These are phyloP conservation scores for Fraxinus ornus DNA, from an alignment of 305 asterid species.

Conservation along the genomic window DNA sequence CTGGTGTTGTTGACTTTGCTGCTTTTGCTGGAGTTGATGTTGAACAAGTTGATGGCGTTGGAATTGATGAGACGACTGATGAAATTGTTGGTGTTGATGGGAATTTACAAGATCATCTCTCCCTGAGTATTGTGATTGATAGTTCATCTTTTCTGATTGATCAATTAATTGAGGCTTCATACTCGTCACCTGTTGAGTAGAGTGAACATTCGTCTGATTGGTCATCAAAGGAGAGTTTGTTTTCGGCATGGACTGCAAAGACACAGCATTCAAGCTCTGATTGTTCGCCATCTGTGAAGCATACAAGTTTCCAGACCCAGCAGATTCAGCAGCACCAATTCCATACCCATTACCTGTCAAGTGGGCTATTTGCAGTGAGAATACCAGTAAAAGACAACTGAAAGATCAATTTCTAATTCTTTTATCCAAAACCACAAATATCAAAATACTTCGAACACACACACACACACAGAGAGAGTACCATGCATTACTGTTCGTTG, in stretches of 20 bases:
- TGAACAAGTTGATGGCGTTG: conserved; percentile 56
- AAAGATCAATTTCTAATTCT: conserved; percentile 13
- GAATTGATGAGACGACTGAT: conserved; percentile 64
- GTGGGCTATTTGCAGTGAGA: conserved; percentile 24
- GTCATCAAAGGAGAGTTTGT: conserved; percentile 48
- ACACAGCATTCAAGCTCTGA: conserved; percentile 47
- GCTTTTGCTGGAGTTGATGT: conserved; percentile 58
- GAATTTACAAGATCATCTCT: conserved; percentile 49
- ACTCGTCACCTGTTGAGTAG: conserved; percentile 52
- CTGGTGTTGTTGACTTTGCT: conserved; percentile 63
- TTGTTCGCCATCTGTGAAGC: conserved; percentile 49
- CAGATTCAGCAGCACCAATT: conserved; percentile 50
- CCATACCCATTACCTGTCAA: conserved; percentile 76
- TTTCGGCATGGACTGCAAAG: conserved; percentile 55
- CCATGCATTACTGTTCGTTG: conserved; percentile 63
- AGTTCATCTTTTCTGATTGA: conserved; percentile 51
- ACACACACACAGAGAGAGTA: conserved; percentile 21
- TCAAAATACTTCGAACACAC: conserved; percentile 2
- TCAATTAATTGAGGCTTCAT: conserved; percentile 49
- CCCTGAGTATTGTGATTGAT: conserved; percentile 48
- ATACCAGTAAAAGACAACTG: conserved; percentile 17
- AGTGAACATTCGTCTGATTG: conserved; percentile 44
- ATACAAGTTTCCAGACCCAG: conserved; percentile 66
- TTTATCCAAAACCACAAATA: background rate
- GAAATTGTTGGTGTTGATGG: conserved; percentile 57